Conservation (phyloP, 108 stramenopile species). For the Aurantiochytrium sp. region DNA sequence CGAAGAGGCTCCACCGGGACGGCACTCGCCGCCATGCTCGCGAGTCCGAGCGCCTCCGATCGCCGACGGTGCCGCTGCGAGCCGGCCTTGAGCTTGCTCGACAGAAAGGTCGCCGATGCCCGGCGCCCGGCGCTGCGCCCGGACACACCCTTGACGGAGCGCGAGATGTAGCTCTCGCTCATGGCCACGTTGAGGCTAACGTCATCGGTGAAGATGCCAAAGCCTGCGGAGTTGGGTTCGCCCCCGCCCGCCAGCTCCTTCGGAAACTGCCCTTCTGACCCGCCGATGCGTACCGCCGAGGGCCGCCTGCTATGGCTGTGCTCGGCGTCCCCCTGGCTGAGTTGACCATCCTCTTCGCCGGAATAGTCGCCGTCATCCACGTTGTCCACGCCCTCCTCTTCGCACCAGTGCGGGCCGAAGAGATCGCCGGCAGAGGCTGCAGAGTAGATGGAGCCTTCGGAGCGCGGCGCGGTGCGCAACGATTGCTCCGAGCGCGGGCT, state of each 20-base stretch:
- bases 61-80: neutral
- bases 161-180: neutral
- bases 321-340: too few species aligned
- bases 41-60: neutral
- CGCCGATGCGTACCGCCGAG: neutral
- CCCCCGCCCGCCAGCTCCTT: neutral
- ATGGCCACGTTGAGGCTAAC: neutral
- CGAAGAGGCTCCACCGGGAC: neutral
- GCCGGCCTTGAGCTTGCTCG: neutral
- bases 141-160: neutral
- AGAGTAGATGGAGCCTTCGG: neutral
- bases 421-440: neutral
- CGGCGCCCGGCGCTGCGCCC: neutral
- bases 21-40: neutral
- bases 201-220: neutral
- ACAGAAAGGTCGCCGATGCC: neutral
- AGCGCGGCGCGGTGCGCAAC: neutral
- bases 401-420: neutral
- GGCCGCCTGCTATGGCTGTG: too few species aligned
- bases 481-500: slow-evolving; percentile 26
- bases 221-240: too few species aligned
- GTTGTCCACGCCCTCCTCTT: neutral
- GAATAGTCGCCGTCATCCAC: neutral
- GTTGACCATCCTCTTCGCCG: neutral
- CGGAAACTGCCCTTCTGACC: neutral